A percentile compares a stretch with the other conserved stretches of the same genome.
Conservation (phyloP, 2,329 filamentous ascomycete species). For the Aspergillus vadensis region DNA sequence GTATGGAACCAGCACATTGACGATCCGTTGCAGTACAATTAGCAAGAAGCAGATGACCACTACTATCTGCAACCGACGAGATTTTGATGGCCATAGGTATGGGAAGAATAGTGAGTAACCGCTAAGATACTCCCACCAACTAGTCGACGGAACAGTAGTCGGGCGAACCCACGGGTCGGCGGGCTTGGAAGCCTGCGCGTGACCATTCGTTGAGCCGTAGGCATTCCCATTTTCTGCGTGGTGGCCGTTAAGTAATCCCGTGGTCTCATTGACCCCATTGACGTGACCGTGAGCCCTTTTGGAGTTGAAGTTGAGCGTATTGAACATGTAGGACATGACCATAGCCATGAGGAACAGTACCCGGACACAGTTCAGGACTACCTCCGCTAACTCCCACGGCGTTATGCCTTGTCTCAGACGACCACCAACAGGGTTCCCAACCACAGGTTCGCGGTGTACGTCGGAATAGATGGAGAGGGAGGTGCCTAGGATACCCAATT, state of each 20-base stretch:
- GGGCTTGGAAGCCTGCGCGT: conserved; percentile 46
- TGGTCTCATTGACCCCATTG: conserved; percentile 47
- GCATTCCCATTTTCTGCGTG: conserved; percentile 50
- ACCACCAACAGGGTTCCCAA: conserved; percentile 51
- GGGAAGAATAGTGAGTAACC: conserved; percentile 94
- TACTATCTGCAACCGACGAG: conserved; percentile 70
- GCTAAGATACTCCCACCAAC: conserved; percentile 93
- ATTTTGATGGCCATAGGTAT: conserved; percentile 92
- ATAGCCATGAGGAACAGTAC: conserved; percentile 66
- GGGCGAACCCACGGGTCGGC: conserved; percentile 85
- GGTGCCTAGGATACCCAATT: conserved; percentile 69
- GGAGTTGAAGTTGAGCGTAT: conserved; percentile 46
- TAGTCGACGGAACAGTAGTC: conserved; percentile 79
- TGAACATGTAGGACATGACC: conserved; percentile 60
- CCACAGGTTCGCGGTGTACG: conserved; percentile 64
- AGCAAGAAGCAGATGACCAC: conserved; percentile 81
- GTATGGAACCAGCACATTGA: conserved; percentile 83
- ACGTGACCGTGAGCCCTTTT: conserved; percentile 30
- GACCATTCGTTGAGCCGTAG: conserved; percentile 54
- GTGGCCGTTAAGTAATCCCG: conserved; percentile 43
- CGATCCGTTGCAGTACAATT: conserved; percentile 74
- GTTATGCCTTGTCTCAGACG: conserved; percentile 45
- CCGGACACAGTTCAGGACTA: conserved; percentile 65
- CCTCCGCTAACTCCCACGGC: conserved; percentile 44
- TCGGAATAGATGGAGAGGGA: conserved; percentile 69